Conservation (phyloP, 2,329 filamentous ascomycete species). For the Chaetomium olivaceum region DNA sequence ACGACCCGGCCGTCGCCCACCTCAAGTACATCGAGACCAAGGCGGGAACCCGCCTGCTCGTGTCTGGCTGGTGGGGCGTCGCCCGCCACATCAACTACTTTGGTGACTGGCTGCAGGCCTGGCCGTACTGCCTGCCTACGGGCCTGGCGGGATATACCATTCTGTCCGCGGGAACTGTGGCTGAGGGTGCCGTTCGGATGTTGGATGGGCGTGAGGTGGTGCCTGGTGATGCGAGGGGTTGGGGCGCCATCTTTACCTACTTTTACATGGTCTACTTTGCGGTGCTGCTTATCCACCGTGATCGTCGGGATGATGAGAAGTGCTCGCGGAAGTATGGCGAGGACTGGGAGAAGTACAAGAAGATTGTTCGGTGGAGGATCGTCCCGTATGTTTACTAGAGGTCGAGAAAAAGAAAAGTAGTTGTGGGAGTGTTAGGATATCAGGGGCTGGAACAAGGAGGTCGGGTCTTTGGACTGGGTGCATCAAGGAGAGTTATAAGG, state of each 20-base stretch:
- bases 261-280: slow-evolving; percentile 95
- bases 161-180: slow-evolving; percentile 54
- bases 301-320: slow-evolving; percentile 86
- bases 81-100: slow-evolving; percentile 95
- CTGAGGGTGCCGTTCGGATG: slow-evolving; percentile 57
- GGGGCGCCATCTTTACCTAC: slow-evolving; percentile 87
- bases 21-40: slow-evolving; percentile 85
- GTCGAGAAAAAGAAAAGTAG: background rate
- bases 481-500: background rate
- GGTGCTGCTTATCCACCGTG: slow-evolving; percentile 80
- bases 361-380: slow-evolving; percentile 77
- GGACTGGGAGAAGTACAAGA: slow-evolving; percentile 88
- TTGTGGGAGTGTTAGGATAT: background rate
- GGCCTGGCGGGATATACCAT: slow-evolving; percentile 81
- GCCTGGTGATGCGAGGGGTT: slow-evolving; percentile 72
- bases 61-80: slow-evolving; percentile 89
- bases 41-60: slow-evolving; percentile 76
- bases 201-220: slow-evolving; percentile 64
- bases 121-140: slow-evolving; percentile 86
- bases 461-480: background rate
- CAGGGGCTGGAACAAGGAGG: background rate
- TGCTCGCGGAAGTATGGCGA: slow-evolving; percentile 87
- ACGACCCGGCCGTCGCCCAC: slow-evolving; percentile 75
- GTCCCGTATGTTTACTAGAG: slow-evolving; percentile 78
- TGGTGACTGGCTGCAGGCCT: slow-evolving; percentile 92